phyloP scores from a whole-genome alignment of 2,329 filamentous ascomycete species.

The Elsinoe perseae region DNA sequence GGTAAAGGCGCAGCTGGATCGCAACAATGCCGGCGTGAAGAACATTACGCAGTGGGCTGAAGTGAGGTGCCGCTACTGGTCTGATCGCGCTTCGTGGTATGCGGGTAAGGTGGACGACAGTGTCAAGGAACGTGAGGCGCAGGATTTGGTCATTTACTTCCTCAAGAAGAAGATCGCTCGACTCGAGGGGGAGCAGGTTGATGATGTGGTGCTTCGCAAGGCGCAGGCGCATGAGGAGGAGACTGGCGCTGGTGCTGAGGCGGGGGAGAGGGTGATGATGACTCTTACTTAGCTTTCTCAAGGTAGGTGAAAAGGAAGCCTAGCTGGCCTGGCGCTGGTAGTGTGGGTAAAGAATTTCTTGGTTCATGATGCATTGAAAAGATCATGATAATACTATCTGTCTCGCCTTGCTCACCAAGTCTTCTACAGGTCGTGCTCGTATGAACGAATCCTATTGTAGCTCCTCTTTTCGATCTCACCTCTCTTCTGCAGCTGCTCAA shows the following conservation, averaged over 20 bases:
- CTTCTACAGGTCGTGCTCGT: constrained; percentile 2
- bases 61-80: background rate
- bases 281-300: background rate
- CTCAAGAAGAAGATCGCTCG: background rate
- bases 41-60: background rate
- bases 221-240: background rate
- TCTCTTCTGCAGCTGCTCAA: background rate
- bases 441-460: background rate
- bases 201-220: background rate
- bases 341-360: background rate
- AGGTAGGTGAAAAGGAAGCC: background rate
- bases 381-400: too few species aligned
- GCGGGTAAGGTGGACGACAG: background rate
- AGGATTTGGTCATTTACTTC: background rate
- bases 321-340: background rate
- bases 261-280: background rate
- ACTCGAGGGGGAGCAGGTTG: background rate
- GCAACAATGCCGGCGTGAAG: background rate
- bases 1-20: background rate
- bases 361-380: too few species aligned
- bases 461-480: background rate
- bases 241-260: background rate
- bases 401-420: too few species aligned
- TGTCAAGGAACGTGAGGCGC: background rate
- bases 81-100: too few species aligned